Evolutionary conservation across 179 eudicot genomes (phyloP).

Genomic region (Nepenthes alata): DNA sequence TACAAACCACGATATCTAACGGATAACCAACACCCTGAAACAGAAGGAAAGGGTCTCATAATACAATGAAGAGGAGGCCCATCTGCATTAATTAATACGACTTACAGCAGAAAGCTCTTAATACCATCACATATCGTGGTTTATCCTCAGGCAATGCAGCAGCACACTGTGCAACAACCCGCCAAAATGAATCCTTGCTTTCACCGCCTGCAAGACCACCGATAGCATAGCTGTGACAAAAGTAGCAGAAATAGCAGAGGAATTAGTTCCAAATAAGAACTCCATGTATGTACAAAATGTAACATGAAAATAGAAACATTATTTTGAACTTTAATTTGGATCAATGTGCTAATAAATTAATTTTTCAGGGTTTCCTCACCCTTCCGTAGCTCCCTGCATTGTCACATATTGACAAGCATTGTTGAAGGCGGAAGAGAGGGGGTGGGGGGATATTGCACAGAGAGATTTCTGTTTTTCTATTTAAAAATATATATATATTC

Average conservation of each 20-base stretch:
- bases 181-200: constrained; percentile 95
- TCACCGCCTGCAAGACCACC: constrained; percentile 98
- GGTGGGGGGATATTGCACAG: too few species aligned
- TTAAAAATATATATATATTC: too few species aligned
- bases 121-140: constrained; percentile 91
- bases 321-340: too few species aligned
- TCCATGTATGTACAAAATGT: too few species aligned
- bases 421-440: too few species aligned
- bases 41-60: background rate
- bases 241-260: constrained; percentile 11
- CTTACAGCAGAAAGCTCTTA: background rate
- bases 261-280: too few species aligned
- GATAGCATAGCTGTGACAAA: constrained; percentile 77
- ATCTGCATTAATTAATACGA: background rate
- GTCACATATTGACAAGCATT: too few species aligned
- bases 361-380: too few species aligned
- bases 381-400: too few species aligned
- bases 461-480: too few species aligned
- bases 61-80: constrained; percentile 4
- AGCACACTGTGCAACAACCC: constrained; percentile 91
- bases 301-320: too few species aligned
- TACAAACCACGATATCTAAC: constrained; percentile 85
- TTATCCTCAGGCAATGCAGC: constrained; percentile 83
- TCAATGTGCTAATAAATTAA: too few species aligned
- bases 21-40: constrained; percentile 89